Percentiles rank a stretch among this genome's conserved stretches.
These are phyloP conservation scores for Pyrenochaeta sp. DNA, from an alignment of 2,329 filamentous ascomycete species.

Conservation along the genomic window DNA sequence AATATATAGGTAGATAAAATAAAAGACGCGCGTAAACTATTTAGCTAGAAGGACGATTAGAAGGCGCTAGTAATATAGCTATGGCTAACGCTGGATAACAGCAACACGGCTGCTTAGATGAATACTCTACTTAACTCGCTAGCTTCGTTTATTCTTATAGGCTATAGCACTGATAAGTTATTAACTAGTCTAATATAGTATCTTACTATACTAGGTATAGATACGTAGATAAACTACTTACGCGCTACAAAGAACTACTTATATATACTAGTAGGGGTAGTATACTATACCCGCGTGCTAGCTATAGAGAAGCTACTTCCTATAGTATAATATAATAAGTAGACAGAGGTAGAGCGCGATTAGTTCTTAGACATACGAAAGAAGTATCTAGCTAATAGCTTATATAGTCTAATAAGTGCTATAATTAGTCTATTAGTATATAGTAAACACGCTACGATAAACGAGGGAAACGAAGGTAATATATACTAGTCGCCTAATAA, in stretches of 20 bases:
- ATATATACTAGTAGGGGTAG: background rate
- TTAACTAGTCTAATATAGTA: background rate
- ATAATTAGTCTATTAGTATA: constrained; percentile 22
- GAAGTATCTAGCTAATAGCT: constrained; percentile 26
- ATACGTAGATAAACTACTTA: constrained; percentile 4
- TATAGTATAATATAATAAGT: background rate
- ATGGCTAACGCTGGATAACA: constrained; percentile 8
- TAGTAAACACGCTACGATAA: background rate
- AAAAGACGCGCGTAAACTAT: constrained; percentile 18
- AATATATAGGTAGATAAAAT: constrained; percentile 6
- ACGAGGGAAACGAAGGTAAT: constrained; percentile 17
- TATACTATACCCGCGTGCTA: constrained; percentile 28
- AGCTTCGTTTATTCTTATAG: background rate
- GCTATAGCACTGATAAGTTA: background rate
- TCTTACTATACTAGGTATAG: background rate
- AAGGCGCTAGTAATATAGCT: constrained; percentile 16
- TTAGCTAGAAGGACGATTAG: constrained; percentile 13
- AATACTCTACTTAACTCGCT: background rate
- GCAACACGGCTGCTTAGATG: background rate
- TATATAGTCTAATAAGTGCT: constrained; percentile 28
- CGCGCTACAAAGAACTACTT: constrained; percentile 9
- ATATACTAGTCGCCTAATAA: constrained; percentile 21
- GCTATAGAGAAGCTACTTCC: background rate
- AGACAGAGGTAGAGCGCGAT: background rate
- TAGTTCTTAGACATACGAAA: constrained; percentile 1